Percentiles rank a stretch among this genome's conserved stretches.
These are phyloP conservation scores for Lignosus rhinocerotis DNA, from an alignment of 1,284 basidiomycete species.

Conservation along the genomic window DNA sequence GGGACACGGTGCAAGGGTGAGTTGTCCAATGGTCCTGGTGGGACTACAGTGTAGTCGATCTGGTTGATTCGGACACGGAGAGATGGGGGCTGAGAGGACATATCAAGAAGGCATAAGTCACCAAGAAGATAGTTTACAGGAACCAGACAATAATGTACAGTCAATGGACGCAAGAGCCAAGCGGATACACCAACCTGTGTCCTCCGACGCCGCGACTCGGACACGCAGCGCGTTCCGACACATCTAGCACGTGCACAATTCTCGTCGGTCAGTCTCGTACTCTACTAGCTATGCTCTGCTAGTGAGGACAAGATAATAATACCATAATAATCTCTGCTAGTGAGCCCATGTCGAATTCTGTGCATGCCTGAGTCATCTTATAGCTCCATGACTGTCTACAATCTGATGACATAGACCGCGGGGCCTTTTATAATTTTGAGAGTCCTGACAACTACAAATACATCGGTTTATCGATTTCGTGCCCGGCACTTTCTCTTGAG, in stretches of 20 bases:
- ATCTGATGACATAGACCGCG: too few species aligned
- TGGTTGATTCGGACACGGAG: constrained; percentile 63
- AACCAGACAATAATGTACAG: constrained; percentile 15
- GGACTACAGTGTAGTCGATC: constrained; percentile 62
- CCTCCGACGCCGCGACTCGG: background rate
- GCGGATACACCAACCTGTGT: background rate
- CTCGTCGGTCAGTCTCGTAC: too few species aligned
- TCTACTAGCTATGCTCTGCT: too few species aligned
- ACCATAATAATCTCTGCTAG: too few species aligned
- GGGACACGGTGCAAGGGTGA: constrained; percentile 66
- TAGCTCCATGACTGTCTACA: too few species aligned
- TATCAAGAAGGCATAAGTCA: constrained; percentile 8
- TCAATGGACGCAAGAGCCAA: background rate
- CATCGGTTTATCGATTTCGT: background rate
- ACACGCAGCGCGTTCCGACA: background rate
- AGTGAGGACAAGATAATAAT: too few species aligned
- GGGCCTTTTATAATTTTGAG: too few species aligned
- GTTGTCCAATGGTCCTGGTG: constrained; percentile 65
- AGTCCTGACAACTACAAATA: constrained; percentile 3
- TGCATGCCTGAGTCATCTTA: too few species aligned
- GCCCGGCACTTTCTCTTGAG: background rate
- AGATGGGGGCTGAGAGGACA: constrained; percentile 29
- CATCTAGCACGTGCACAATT: too few species aligned
- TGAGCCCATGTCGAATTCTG: too few species aligned
- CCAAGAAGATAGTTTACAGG: constrained; percentile 11